Evolutionary conservation across 176 grass and related monocot species (phyloP), one percentile per base, ranked within the genome.

Genomic region (Ensete glaucum): DNA sequence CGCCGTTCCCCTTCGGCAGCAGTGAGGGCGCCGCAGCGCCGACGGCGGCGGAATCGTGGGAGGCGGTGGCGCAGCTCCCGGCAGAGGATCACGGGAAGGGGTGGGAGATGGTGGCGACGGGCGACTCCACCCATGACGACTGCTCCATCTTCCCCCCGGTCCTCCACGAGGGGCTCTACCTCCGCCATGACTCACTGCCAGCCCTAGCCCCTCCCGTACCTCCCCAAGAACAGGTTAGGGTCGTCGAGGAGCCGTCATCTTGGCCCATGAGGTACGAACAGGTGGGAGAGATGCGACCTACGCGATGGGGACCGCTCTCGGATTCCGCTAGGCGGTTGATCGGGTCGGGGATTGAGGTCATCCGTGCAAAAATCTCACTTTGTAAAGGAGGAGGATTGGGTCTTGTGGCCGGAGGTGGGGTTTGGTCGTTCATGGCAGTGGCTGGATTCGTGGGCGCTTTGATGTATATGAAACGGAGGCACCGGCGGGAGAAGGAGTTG

Each of bases 401-500:
- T 20, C 50, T 26, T 67, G 65, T 52, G 27, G 9, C 72, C 27
- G 80, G 79, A 21, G n/a, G 73, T 15, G 67, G 67, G 11, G 52
- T 80, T 72, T 87, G 80, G 85, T 79, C 85, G 10, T 60, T 87
- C 43, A 74, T 81, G 8, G 50, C 71, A 24, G 23, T 72, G 64
- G 77, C 70, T 9, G 80, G 85, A 62, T 72, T 83, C 24, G 69
- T 86, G 73, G 81, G 81, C 29, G 68, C 79, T 69, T 53, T 87
- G 24, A 65, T 78, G 26, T 83, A 80, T 60, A 76, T 83, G 49
- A 79, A 77, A 54, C 81, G 82, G 67, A 83, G 85, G 82, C 75
- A 80, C 73, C 73, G 71, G 25, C 75, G 81, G 50, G 85, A 87
- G 71, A 76, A 81, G 55, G 81, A 87, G 68, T 72, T 87, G 21